Evolutionary conservation across 2,329 filamentous ascomycete species (phyloP).

Genomic region (Colletotrichum truncatum): DNA sequence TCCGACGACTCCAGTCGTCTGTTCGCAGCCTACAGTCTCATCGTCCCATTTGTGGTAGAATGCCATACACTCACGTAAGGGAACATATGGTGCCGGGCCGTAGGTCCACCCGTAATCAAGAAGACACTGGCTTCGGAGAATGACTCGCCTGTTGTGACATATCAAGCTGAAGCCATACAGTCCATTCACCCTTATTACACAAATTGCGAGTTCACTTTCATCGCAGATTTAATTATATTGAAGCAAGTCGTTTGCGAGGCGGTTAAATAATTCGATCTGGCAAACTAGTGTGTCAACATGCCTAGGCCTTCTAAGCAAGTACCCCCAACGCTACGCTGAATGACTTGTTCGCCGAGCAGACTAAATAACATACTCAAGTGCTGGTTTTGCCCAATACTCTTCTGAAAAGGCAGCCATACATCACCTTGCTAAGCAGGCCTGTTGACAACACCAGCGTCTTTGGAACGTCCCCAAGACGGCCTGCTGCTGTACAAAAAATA

Average conservation of each 20-base stretch:
- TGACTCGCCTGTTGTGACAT: background rate
- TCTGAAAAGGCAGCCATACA: background rate
- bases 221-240: background rate
- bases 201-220: background rate
- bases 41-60: background rate
- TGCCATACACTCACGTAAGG: background rate
- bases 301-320: background rate
- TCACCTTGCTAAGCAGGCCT: constrained; percentile 3
- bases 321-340: background rate
- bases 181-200: background rate
- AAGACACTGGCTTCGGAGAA: background rate
- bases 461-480: background rate
- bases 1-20: background rate
- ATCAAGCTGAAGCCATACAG: too few relatives aligned
- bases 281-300: background rate
- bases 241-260: background rate
- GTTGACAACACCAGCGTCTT: background rate
- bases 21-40: background rate
- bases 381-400: background rate
- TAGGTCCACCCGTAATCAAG: background rate
- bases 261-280: background rate
- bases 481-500: constrained; percentile 20
- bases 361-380: background rate
- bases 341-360: background rate
- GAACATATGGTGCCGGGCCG: background rate